Evolutionary conservation across 306 rosid species (phyloP).

Genomic region (Cucurbita ficifolia): DNA sequence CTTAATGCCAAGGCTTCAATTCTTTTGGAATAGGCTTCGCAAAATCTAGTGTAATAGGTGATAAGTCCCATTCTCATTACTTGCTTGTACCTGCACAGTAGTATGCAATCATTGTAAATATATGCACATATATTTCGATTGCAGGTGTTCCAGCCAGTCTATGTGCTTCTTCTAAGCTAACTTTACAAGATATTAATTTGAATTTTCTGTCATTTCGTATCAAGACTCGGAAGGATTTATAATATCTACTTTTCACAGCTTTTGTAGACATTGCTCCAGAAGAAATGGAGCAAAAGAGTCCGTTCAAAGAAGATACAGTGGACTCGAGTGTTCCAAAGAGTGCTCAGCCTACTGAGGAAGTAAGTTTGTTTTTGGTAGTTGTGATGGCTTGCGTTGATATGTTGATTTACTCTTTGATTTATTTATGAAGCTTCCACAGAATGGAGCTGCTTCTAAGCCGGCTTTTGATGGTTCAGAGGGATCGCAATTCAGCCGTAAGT

Average conservation of each 20-base stretch:
- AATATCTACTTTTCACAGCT: constrained; percentile 29
- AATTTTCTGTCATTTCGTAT: background rate
- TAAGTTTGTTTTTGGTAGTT: constrained; percentile 21
- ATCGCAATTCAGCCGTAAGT: constrained; percentile 46
- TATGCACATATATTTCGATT: background rate
- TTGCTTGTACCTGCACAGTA: background rate
- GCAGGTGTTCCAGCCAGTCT: background rate
- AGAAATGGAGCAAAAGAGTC: constrained; percentile 50
- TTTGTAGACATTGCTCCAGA: constrained; percentile 91
- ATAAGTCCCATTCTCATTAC: background rate
- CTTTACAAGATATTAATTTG: background rate
- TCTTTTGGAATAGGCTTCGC: background rate
- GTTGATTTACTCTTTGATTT: constrained; percentile 6
- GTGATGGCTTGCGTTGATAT: constrained; percentile 5
- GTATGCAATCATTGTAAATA: background rate
- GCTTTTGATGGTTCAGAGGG: constrained; percentile 27
- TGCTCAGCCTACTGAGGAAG: constrained; percentile 25
- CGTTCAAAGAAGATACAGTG: constrained; percentile 49
- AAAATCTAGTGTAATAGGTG: background rate
- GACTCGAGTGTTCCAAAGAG: constrained; percentile 31
- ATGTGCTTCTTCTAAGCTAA: background rate
- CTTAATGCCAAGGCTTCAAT: background rate
- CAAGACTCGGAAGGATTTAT: background rate
- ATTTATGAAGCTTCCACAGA: constrained; percentile 51
- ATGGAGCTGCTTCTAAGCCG: constrained; percentile 60